Evolutionary conservation across 1,139 yeast species (phyloP), one percentile per base, ranked within the genome.

Genomic region (Pichia sp.): DNA sequence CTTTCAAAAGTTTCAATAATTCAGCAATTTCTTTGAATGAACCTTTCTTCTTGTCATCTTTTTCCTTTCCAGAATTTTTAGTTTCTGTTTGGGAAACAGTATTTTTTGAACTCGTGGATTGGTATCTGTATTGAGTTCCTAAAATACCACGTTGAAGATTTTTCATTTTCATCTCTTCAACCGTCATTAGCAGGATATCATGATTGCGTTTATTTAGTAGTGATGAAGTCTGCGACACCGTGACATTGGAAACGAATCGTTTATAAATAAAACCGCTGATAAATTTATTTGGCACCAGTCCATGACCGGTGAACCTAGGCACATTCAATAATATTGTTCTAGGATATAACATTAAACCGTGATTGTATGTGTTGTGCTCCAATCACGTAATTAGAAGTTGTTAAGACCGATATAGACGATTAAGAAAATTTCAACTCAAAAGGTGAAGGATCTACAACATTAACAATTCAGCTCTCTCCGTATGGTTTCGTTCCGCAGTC

Each of bases 1-100:
- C 55, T 42, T 55, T 59, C 1, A 64, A 52, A 22, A 63, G 51
- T 32, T 47, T 56, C 16, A 63, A 40, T 6, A 63, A 43, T 35
- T 57, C 56, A 36, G 49, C 11, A n/a, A 63, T 54, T 39, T 63
- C 67, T 3, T 54, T 46, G 22, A 59, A 46, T 4, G 63, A 56
- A 2, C 58, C 45, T 33, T 49, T 48, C 40, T 51, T 54, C 35
- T 47, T 26, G 29, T 12, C 35, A 11, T 28, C 34, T 10, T 30
- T 16, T 11, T 26, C 25, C 27, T 35, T 40, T 23, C 28, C 39
- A 4, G 10, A 25, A 16, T 16, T 26, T 22, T 24, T 9, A 20
- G 32, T 5, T 28, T 22, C 11, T 26, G 7, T 9, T 9, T 6
- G 9, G 4, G 7, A 6, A 6, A 16, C 16, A 16, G 28, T 6